Base-by-base conservation (phyloP, 2,329 filamentous ascomycete species). In the Ophiocordyceps sinensis region DNA sequence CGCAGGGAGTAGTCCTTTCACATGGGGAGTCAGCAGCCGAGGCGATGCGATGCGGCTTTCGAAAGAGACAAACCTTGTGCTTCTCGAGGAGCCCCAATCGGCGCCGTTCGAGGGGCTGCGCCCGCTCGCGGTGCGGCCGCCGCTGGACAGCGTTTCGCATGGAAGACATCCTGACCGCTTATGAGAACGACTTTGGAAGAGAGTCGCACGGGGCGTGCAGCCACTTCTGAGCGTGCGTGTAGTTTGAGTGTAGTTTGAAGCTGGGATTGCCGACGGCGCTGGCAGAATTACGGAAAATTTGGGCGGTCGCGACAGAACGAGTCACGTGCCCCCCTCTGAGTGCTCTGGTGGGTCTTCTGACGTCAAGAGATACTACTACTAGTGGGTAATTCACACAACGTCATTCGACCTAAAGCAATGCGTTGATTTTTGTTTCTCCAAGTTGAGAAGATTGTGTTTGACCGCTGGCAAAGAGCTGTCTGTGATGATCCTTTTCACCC, bases 31-130 rank as follows among this genome's bases (percentile, higher is more conserved):
- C 28, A 19, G 43, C n/a, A 37, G 8, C 11, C 19, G 19, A 17
- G 11, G 13, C n/a, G 5, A 15, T 45, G 42, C 45, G 31, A 39
- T 44, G 36, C 41, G 43, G 10, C 34, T 11, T 9, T 44, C 42
- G 42, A 34, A 8, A 7, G n/a, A n/a, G 32, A 28, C 23, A 26
- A 47, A 81, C 80, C 68, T 95, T 95, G 72, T 91, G 84, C 67
- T 98, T 96, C 62, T 96, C 91, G 46, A 96, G 79, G 19, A 96
- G 75, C 48, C 91, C 91, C 64, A 87, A 86, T 67, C 85, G 85
- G 49, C 80, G 69, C 41, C 91, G 85, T 57, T 88, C 84, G 47
- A 77, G 63, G 34, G 88, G 84, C 61, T 96, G 91, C 30, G 85
- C 84, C 53, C 91, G 82, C 71, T 96, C 91, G 52, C 81, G 77